Percentiles rank a stretch among this genome's conserved stretches.
These are phyloP conservation scores for Scedosporium dehoogii DNA, from an alignment of 2,329 filamentous ascomycete species.

Conservation along the genomic window DNA sequence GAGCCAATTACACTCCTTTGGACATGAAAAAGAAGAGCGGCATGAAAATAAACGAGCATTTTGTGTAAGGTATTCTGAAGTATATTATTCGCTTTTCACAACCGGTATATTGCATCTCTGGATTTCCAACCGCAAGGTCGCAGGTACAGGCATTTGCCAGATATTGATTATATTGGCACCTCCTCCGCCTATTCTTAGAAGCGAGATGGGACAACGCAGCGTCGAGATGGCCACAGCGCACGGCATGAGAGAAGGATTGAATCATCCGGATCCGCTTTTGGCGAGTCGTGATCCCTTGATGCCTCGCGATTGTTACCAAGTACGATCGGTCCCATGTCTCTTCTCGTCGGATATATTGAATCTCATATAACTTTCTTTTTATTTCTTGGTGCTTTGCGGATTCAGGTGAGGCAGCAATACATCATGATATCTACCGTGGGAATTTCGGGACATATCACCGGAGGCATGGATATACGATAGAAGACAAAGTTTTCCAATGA, in stretches of 20 bases:
- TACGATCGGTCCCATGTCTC: neutral
- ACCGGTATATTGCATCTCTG: neutral
- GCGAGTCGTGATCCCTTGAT: neutral
- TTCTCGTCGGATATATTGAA: neutral
- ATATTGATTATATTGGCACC: neutral
- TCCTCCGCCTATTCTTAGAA: constrained; percentile 3
- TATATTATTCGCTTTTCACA: neutral
- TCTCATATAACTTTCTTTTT: neutral
- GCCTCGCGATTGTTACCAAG: neutral
- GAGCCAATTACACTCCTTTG: neutral
- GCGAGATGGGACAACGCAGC: neutral
- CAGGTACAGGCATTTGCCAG: neutral
- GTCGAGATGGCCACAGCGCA: neutral
- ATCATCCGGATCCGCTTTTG: neutral
- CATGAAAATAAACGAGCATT: neutral
- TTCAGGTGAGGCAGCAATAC: neutral
- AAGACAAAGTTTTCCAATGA: neutral
- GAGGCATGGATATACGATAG: neutral
- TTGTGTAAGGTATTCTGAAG: too few relatives aligned
- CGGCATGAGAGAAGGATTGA: constrained; percentile 1
- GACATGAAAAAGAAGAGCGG: neutral
- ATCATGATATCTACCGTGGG: neutral
- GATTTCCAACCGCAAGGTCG: neutral
- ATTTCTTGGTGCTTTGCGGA: neutral
- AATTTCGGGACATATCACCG: neutral